Evolutionary conservation across 257 asterid genomes (phyloP), one percentile per base, ranked within the genome.

Genomic region (Paraleonurus japonicus): DNA sequence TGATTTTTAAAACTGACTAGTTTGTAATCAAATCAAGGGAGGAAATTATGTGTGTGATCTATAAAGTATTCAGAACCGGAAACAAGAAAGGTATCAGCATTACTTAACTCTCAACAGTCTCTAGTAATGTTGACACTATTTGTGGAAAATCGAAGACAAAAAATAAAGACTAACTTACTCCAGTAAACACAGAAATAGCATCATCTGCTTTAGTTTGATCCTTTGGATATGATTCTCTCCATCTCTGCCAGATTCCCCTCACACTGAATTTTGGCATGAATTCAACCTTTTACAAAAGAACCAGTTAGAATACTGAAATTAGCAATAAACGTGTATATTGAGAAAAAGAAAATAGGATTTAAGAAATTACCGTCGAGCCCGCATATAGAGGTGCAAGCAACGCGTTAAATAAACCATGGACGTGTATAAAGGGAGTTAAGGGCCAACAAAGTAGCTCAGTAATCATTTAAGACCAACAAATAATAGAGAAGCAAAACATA

Each of bases 221-320:
- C 27, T 65, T 39, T 2, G 91, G 92, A 77, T 87, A 89, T 50
- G 98, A 94, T 81, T 94, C 97, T 67, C 92, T 84, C 98, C 98
- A 94, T 85, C 96, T 85, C 84, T 94, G 92, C 98, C 98, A 94
- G 78, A 94, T 82, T 69, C 97, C 98, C 59, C 98, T 87, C 79
- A 90, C 98, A 61, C 96, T 94, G 83, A 90, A 94, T 78, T 90
- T 90, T 58, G 96, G 96, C 87, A 94, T 86, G 83, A 94, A 88
- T 60, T 94, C 97, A 23, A 94, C 96, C 98, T 85, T 90, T 69
- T 69, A 20, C 26, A 71, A 35, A 37, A 47, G 17, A 74, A 75
- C 22, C 22, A 35, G 66, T 74, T 59, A 48, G 26, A 72, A 53
- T 3, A 67, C 28, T 59, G 67, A 78, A 1, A 23, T 30, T 47